phyloP scores from a whole-genome alignment of 2,329 filamentous ascomycete species.

The Amphichorda felina region DNA sequence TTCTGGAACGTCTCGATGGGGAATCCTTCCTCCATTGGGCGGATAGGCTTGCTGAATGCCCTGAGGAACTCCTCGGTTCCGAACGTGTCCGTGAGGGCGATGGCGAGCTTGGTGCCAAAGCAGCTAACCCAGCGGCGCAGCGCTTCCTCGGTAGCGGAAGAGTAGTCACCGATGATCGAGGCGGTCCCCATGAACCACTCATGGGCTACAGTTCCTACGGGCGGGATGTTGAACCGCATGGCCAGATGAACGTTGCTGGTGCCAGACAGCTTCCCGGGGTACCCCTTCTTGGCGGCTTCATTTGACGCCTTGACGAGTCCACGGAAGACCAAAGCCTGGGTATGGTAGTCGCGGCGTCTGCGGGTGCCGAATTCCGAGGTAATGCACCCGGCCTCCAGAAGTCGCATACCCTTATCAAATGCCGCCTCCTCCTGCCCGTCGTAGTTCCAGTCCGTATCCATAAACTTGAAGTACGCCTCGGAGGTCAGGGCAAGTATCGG shows the following conservation, averaged over 20 bases:
- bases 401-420: slow-evolving; percentile 62
- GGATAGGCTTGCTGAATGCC: slow-evolving; percentile 61
- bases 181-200: slow-evolving; percentile 99
- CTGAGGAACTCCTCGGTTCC: slow-evolving; percentile 82
- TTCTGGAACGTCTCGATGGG: slow-evolving; percentile 27
- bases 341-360: slow-evolving; percentile 84
- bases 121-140: slow-evolving; percentile 83
- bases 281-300: slow-evolving; percentile 52
- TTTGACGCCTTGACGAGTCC: slow-evolving; percentile 72
- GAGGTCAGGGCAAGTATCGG: slow-evolving; percentile 84
- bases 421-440: slow-evolving; percentile 78
- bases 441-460: slow-evolving; percentile 86
- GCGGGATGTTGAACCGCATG: slow-evolving; percentile 77
- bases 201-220: slow-evolving; percentile 82
- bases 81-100: slow-evolving; percentile 93
- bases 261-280: slow-evolving; percentile 65
- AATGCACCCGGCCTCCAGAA: slow-evolving; percentile 74
- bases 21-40: slow-evolving; percentile 23
- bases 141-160: slow-evolving; percentile 70
- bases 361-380: slow-evolving; percentile 93
- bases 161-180: slow-evolving; percentile 78
- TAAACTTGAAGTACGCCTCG: slow-evolving; percentile 95
- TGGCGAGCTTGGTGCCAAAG: slow-evolving; percentile 74
- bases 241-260: slow-evolving; percentile 97
- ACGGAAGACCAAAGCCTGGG: slow-evolving; percentile 81